Evolutionary conservation across 2,329 filamentous ascomycete species (phyloP), one percentile per base, ranked within the genome.

Genomic region (Pyricularia sp.): DNA sequence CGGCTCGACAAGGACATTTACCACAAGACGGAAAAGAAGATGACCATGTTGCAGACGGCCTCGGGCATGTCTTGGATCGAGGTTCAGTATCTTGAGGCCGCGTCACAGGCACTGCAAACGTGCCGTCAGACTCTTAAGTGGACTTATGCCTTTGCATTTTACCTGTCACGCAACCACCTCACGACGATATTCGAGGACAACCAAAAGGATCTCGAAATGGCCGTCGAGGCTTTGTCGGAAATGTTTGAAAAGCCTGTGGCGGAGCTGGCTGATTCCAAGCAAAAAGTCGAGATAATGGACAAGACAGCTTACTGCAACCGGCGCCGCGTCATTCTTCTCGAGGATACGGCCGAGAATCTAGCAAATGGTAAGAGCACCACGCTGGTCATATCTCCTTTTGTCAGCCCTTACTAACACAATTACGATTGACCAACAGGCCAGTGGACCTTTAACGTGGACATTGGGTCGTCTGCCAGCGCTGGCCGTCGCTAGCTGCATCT

Each of bases 31-130:
- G 93, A 99, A 77, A 96, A 93, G 83, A 99, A 99, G 82, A 99
- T 99, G 94, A 90, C 93, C 33, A 90, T 94, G 74, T 82, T 99
- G 59, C 94, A 99, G 76, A 92, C 90, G 53, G 87, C 91, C 31
- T 97, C 93, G 0, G 92, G 91, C 68, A 92, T 99, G 86, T 97
- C 93, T 0, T 99, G 94, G 94, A 99, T 99, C 66, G 94, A 99
- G 74, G 94, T 99, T 7, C 94, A 99, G 73, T 99, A 97, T 74
- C 84, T 99, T 26, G 91, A 96, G 72, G 88, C 90, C 1, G 94
- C 94, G 0, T 96, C 93, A 0, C 91, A 96, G 73, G 91, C 93
- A 3, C 83, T 99, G 19, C 93, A 97, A 78, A 92, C 91, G 61
- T 99, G 94, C 76, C 90, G 94, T n/a, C 93, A 97, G 78, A 99